A percentile compares a stretch with the other conserved stretches of the same genome.
Evolutionary conservation across 148 eudicot species (phyloP).

Genomic region (Silene uniflora): DNA sequence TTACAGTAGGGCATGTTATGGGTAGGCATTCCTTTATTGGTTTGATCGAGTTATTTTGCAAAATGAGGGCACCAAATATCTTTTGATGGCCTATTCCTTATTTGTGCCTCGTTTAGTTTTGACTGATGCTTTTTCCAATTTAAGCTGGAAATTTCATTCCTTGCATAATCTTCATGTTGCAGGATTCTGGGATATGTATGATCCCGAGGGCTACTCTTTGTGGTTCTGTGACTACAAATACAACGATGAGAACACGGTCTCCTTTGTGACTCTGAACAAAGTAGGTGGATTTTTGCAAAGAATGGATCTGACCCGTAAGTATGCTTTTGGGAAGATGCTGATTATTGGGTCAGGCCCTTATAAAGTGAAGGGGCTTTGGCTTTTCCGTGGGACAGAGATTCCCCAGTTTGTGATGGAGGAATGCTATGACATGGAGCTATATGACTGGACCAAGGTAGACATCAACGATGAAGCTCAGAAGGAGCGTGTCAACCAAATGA

Average conservation of each 20-base stretch:
- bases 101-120: not conserved
- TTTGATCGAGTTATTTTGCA: too few relatives aligned
- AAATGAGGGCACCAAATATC: too few relatives aligned
- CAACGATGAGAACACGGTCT: conserved; percentile 42
- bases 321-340: conserved; percentile 48
- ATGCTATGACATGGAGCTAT: conserved; percentile 49
- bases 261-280: conserved; percentile 44
- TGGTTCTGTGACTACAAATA: conserved; percentile 54
- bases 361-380: conserved; percentile 47
- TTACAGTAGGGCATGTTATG: too few relatives aligned
- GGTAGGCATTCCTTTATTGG: too few relatives aligned
- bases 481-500: conserved; percentile 46
- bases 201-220: conserved; percentile 52
- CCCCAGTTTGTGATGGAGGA: conserved; percentile 45
- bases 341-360: conserved; percentile 37
- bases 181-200: conserved; percentile 92
- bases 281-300: conserved; percentile 43
- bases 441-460: conserved; percentile 43
- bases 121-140: not conserved
- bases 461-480: conserved; percentile 38
- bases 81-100: not conserved
- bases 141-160: not conserved
- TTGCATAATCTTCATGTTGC: conserved; percentile 16
- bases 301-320: conserved; percentile 47
- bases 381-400: conserved; percentile 44